Base-by-base conservation (phyloP, 129 eudicot genomes). In the Centella asiatica region DNA sequence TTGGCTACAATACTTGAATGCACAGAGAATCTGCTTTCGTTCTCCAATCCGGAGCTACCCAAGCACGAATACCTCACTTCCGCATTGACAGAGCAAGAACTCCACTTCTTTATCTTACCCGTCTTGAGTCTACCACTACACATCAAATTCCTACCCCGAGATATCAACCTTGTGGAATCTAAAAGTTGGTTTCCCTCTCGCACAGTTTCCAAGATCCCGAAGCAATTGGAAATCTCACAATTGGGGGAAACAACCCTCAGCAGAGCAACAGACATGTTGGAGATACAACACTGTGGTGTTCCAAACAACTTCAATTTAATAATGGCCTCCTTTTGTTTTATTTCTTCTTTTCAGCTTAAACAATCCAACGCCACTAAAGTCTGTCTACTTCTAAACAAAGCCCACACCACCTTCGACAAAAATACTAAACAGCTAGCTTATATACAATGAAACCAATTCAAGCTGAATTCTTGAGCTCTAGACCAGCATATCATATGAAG, bases 211-310 rank as follows among this genome's bases (percentile, higher is more conserved):
- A 83, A 63, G 78, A 73, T 74, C 28, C 88, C 85, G 6, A 69
- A 67, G 58, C 81, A 66, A 36, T 67, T 76, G 61, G 73, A 69
- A 62, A 82, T 72, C 73, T 92, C 95, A 52, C 76, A 80, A 69
- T 57, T 82, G 42, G 95, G 92, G 28, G 88, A 78, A 72, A 83
- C 74, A 36, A 92, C 86, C 88, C 95, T 72, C 54, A 88, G 52
- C 73, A 80, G 54, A 78, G 95, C 81, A 73, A 84, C 86, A 71
- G 99, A 79, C 96, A 87, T 87, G 82, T 65, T 69, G 72, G 64
- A 60, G 59, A 44, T 60, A 31, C n/a, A n/a, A n/a, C n/a, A n/a
- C n/a, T n/a, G n/a, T n/a, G n/a, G 28, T 51, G 15, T 24, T 15
- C n/a, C n/a, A n/a, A n/a, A n/a, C n/a, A n/a, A n/a, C n/a, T 63